A percentile compares a stretch with the other conserved stretches of the same genome.
Conservation (phyloP, 495 filamentous ascomycete genomes). For the Talaromyces ruber region DNA sequence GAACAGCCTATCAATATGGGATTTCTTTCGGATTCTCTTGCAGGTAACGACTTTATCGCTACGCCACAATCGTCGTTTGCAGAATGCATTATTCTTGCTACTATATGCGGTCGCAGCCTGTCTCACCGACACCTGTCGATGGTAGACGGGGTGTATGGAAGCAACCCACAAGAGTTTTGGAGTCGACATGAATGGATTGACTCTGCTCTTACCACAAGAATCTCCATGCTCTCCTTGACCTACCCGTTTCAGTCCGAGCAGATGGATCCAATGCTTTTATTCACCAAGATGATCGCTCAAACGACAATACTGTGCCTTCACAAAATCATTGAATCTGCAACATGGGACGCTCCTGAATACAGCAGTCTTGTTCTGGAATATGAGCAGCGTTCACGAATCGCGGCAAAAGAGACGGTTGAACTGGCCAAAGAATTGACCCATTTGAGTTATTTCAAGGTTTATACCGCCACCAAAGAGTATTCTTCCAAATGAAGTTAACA, state of each 20-base stretch:
- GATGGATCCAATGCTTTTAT: conserved; percentile 37
- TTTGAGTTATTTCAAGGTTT: conserved; percentile 30
- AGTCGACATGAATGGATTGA: conserved; percentile 41
- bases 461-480: not conserved
- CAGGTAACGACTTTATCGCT: conserved; percentile 10
- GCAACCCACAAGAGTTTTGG: conserved; percentile 29
- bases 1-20: conserved; percentile 31
- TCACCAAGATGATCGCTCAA: conserved; percentile 34
- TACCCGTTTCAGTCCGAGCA: conserved; percentile 24
- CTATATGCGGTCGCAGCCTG: conserved; percentile 36
- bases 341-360: conserved; percentile 6
- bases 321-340: conserved; percentile 10
- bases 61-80: conserved; percentile 29
- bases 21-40: conserved; percentile 36
- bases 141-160: conserved; percentile 15
- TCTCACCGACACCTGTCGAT: conserved; percentile 32
- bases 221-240: conserved; percentile 23
- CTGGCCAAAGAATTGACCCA: conserved; percentile 32
- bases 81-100: conserved; percentile 39
- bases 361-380: conserved; percentile 15
- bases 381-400: conserved; percentile 21
- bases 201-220: conserved; percentile 25
- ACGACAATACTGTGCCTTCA: conserved; percentile 33
- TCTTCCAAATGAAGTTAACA: not conserved
- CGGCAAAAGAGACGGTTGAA: conserved; percentile 30